Percentiles rank a stretch among this genome's conserved stretches.
These are phyloP conservation scores for Aspergillus oerlinghausenensis DNA, from an alignment of 2,329 filamentous ascomycete genomes.

Conservation along the genomic window DNA sequence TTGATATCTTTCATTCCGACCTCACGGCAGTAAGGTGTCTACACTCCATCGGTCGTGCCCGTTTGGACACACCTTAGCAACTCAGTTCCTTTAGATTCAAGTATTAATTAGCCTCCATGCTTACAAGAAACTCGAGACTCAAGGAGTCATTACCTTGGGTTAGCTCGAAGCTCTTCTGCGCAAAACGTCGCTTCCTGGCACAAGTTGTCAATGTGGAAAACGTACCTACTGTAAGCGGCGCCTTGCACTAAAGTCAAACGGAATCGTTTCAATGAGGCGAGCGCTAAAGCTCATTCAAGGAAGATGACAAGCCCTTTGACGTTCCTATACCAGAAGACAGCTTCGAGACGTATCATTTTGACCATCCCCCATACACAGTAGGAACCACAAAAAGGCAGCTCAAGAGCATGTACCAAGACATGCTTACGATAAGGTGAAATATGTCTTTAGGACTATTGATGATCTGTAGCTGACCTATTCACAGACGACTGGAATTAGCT, in stretches of 20 bases:
- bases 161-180: neutral
- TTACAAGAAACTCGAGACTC: slow-evolving; percentile 7
- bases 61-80: neutral
- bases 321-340: slow-evolving; percentile 88
- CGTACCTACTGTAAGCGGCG: slow-evolving; percentile 11
- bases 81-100: neutral
- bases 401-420: slow-evolving; percentile 95
- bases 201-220: slow-evolving; percentile 11
- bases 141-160: neutral
- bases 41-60: neutral
- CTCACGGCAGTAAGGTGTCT: neutral
- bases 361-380: slow-evolving; percentile 83
- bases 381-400: slow-evolving; percentile 90
- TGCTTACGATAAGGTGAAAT: slow-evolving; percentile 75
- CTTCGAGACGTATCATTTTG: slow-evolving; percentile 97
- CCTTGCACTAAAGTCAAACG: neutral
- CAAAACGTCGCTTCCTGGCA: slow-evolving; percentile 11
- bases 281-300: slow-evolving; percentile 45
- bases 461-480: neutral
- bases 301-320: slow-evolving; percentile 82
- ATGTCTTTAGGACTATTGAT: slow-evolving; percentile 28
- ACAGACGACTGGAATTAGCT: slow-evolving; percentile 94
- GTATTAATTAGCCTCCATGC: slow-evolving; percentile 2
- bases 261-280: neutral
- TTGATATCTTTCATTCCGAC: neutral